phyloP scores from a whole-genome alignment of 2,329 filamentous ascomycete species.

The Balansia obtecta region DNA sequence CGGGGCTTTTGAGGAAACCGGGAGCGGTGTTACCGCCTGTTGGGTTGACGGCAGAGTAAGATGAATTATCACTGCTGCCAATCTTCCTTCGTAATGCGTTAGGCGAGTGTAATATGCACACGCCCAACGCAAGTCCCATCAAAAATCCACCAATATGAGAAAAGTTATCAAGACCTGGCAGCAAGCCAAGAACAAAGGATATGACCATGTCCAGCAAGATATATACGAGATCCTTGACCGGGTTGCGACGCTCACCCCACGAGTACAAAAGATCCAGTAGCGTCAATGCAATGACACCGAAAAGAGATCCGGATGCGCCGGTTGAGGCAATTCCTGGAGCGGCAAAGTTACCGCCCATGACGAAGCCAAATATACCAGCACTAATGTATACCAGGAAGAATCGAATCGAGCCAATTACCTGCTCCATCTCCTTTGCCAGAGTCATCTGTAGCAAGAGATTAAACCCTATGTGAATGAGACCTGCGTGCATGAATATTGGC shows the following conservation, averaged over 20 bases:
- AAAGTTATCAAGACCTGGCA: slow-evolving; percentile 94
- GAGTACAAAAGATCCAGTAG: slow-evolving; percentile 87
- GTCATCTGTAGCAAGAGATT: slow-evolving; percentile 88
- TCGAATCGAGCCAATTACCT: slow-evolving; percentile 73
- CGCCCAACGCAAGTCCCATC: slow-evolving; percentile 77
- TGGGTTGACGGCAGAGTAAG: slow-evolving; percentile 57
- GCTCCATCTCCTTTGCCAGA: slow-evolving; percentile 85
- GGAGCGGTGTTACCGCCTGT: slow-evolving; percentile 34
- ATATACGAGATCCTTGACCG: slow-evolving; percentile 75
- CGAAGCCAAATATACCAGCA: slow-evolving; percentile 89
- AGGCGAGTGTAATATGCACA: slow-evolving; percentile 82
- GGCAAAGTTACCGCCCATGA: slow-evolving; percentile 89
- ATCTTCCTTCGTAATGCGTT: slow-evolving; percentile 65
- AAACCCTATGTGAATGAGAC: slow-evolving; percentile 88
- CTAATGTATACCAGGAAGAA: slow-evolving; percentile 85
- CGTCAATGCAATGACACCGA: slow-evolving; percentile 80
- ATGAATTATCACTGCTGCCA: slow-evolving; percentile 44
- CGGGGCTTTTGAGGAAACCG: slow-evolving; percentile 47
- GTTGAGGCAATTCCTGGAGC: slow-evolving; percentile 70
- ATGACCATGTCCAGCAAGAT: slow-evolving; percentile 77
- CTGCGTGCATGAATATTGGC: slow-evolving; percentile 91
- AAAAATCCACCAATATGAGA: slow-evolving; percentile 92
- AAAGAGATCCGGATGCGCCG: slow-evolving; percentile 81
- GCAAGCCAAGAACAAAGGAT: slow-evolving; percentile 80
- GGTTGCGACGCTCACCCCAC: slow-evolving; percentile 67